Conservation (phyloP, 805 yeast species). For the Yamadazyma nakazawae region DNA sequence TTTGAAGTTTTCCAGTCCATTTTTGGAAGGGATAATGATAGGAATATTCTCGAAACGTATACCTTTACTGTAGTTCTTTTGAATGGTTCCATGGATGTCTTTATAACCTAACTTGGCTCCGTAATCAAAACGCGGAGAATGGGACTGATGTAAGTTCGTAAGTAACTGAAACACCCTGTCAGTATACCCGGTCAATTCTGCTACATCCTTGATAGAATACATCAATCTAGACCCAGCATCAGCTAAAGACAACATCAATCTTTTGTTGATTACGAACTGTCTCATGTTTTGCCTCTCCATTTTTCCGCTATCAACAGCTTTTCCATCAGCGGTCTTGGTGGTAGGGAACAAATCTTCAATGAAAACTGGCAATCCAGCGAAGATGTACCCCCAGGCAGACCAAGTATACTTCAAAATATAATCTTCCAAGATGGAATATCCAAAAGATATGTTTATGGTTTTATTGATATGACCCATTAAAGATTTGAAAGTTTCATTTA, state of each 20-base stretch:
- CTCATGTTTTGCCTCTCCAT: slow-evolving; percentile 67
- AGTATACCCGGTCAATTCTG: slow-evolving; percentile 88
- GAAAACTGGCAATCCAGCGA: slow-evolving; percentile 86
- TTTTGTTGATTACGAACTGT: slow-evolving; percentile 84
- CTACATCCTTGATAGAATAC: slow-evolving; percentile 90
- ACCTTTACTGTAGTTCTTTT: slow-evolving; percentile 66
- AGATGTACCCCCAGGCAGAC: slow-evolving; percentile 93
- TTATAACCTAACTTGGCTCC: slow-evolving; percentile 43
- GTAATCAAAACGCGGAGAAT: slow-evolving; percentile 55
- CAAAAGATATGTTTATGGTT: slow-evolving; percentile 57
- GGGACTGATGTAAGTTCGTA: slow-evolving; percentile 78
- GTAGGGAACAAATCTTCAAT: slow-evolving; percentile 41
- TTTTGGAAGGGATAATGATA: slow-evolving; percentile 67
- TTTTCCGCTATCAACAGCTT: slow-evolving; percentile 6
- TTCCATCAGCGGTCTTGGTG: background rate
- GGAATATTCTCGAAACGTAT: slow-evolving; percentile 80
- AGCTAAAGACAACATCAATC: slow-evolving; percentile 85
- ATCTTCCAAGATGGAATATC: slow-evolving; percentile 76
- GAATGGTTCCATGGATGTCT: slow-evolving; percentile 77
- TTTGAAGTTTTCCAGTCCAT: slow-evolving; percentile 59
- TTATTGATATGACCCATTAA: slow-evolving; percentile 52
- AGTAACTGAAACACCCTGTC: slow-evolving; percentile 77
- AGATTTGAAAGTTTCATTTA: slow-evolving; percentile 53
- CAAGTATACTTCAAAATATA: slow-evolving; percentile 86
- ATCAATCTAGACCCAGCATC: slow-evolving; percentile 94